These are phyloP conservation scores for Aspergillus floridensis DNA, from an alignment of 2,329 filamentous ascomycete genomes.

Conservation along the genomic window DNA sequence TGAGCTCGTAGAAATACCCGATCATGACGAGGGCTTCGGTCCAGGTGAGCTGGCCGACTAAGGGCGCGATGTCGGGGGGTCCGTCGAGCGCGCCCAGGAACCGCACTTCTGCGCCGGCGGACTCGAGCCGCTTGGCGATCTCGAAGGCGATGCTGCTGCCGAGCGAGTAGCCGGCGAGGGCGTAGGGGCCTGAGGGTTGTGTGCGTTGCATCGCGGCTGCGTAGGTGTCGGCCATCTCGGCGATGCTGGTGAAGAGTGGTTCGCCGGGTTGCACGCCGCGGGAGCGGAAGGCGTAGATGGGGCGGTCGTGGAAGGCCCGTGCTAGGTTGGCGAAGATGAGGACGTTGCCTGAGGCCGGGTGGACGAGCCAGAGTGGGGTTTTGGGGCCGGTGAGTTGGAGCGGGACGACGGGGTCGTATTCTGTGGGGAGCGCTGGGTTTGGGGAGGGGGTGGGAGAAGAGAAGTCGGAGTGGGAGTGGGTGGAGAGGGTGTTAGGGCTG, in stretches of 20 bases:
- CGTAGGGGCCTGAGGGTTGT: conserved; percentile 51
- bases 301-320: conserved; percentile 32
- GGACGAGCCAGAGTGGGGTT: conserved; percentile 31
- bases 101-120: conserved; percentile 32
- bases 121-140: conserved; percentile 45
- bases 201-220: conserved; percentile 32
- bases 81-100: conserved; percentile 28
- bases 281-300: conserved; percentile 49
- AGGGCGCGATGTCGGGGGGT: conserved; percentile 7
- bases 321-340: conserved; percentile 35
- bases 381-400: conserved; percentile 25
- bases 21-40: background rate
- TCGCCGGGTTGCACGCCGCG: conserved; percentile 32
- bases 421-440: background rate
- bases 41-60: conserved; percentile 4
- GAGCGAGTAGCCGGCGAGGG: conserved; percentile 50
- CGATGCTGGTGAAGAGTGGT: conserved; percentile 33
- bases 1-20: background rate
- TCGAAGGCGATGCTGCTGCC: conserved; percentile 51
- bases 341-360: conserved; percentile 37
- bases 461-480: no score
- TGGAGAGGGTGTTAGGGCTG: background rate
- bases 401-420: conserved; percentile 23
- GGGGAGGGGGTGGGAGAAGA: background rate
- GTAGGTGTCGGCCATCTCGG: conserved; percentile 43